Conservation (phyloP, 2,329 filamentous ascomycete species). For the Trichoderma semiorbis region DNA sequence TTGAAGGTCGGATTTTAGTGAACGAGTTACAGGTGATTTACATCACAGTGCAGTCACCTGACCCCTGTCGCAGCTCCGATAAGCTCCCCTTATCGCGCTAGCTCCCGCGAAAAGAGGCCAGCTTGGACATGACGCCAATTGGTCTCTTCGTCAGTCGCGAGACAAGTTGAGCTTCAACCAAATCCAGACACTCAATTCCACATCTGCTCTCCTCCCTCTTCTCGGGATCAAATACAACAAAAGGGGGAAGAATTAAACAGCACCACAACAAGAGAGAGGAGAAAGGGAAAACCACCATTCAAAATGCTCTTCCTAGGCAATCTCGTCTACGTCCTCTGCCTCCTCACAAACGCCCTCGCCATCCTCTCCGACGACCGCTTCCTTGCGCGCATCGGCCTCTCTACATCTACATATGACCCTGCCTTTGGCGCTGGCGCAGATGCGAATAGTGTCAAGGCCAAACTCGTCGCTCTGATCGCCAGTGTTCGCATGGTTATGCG, state of each 20-base stretch:
- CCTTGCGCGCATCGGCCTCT: slow-evolving; percentile 82
- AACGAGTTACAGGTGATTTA: not conserved
- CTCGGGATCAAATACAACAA: not conserved
- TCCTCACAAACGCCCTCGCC: slow-evolving; percentile 90
- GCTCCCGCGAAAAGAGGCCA: slow-evolving; percentile 15
- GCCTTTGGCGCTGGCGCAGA: slow-evolving; percentile 73
- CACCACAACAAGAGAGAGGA: not conserved
- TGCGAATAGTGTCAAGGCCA: slow-evolving; percentile 72
- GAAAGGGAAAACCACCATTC: not conserved
- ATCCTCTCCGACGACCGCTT: slow-evolving; percentile 94
- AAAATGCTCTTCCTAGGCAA: slow-evolving; percentile 67
- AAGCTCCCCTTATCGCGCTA: slow-evolving; percentile 18
- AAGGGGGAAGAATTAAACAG: not conserved
- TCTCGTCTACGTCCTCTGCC: slow-evolving; percentile 74
- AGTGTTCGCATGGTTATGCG: slow-evolving; percentile 90
- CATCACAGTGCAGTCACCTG: slow-evolving; percentile 6
- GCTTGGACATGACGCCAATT: slow-evolving; percentile 6
- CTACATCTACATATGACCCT: slow-evolving; percentile 64
- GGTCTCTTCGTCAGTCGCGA: not conserved
- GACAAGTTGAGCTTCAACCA: not conserved
- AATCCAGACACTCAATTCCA: not conserved
- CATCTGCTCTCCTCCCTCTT: not conserved
- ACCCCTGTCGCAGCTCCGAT: slow-evolving; percentile 6
- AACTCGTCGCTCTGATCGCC: slow-evolving; percentile 84
- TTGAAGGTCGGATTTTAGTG: slow-evolving; percentile 16